Base-by-base conservation (phyloP, 805 yeast genomes). In the Wickerhamomyces pijperi region DNA sequence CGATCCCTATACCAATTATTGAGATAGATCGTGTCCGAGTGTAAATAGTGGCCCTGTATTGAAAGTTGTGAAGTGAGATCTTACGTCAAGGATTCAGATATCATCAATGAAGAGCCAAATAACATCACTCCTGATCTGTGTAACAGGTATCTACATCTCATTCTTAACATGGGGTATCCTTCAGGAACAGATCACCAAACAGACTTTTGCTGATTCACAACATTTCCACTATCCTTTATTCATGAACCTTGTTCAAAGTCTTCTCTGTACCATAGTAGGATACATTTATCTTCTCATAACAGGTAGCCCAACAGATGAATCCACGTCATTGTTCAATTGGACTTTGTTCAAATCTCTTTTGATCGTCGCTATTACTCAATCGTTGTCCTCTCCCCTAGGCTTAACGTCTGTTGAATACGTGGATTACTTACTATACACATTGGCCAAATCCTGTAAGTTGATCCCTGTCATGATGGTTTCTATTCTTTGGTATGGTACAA, bases 391-490 rank as follows among this genome's bases (percentile, higher is more conserved):
- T 2, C 96, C 96, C 5, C 60, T 92, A 35, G 92, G 94, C 1
- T 78, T 85, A 44, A 72, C 78, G 33, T 76, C 95, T 16, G 62
- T 90, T 43, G 68, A 72, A 37, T 85, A 90, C 56, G 90, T 92
- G 25, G 95, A 85, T 54, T 92, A 83, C 54, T 63, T 92, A 52
- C 82, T 94, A 0, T 81, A 75, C 49, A 70, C 90, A 45, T 68
- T 92, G 44, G 94, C 96, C 16, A 92, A 92, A 55, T 81, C 95
- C 39, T 90, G 97, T 57, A 92, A 92, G 53, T 68, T 92, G 58
- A 75, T 92, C 18, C 99, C 99, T 0, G 95, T 90, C n/a, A 78
- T 92, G 81, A 55, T 83, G 28, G 82, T 92, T 3, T 96, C 87
- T 52, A 62, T 79, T 41, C 48, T 76, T 14, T 50, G 84, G 12